These are phyloP conservation scores for Theobroma grandiflorum DNA, from an alignment of 441 rosid species.

Conservation along the genomic window DNA sequence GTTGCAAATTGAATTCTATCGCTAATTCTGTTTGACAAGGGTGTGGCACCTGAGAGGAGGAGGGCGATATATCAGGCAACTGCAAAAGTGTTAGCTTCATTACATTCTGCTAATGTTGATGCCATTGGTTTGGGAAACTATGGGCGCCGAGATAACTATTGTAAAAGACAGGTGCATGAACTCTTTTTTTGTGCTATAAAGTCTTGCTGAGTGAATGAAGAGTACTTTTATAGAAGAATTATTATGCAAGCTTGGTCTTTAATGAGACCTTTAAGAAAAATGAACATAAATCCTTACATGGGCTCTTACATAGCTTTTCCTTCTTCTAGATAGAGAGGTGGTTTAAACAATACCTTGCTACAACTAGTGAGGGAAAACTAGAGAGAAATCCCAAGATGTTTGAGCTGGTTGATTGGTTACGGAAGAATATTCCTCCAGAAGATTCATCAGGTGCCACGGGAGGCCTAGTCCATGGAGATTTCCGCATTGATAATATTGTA, in stretches of 20 bases:
- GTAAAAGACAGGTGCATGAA: slow-evolving; percentile 75
- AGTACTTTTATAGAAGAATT: neutral
- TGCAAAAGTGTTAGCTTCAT: slow-evolving; percentile 77
- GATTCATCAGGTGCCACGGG: slow-evolving; percentile 75
- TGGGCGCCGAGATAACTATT: slow-evolving; percentile 81
- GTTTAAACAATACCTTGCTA: slow-evolving; percentile 87
- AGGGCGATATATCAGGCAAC: slow-evolving; percentile 71
- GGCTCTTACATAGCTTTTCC: slow-evolving; percentile 23
- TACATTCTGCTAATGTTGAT: slow-evolving; percentile 81
- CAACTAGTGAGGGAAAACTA: slow-evolving; percentile 81
- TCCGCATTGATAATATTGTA: slow-evolving; percentile 88
- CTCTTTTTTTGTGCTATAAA: neutral
- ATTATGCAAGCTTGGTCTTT: neutral
- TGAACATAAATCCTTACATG: neutral
- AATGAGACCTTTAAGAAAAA: neutral
- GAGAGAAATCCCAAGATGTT: slow-evolving; percentile 81
- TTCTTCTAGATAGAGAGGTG: slow-evolving; percentile 83
- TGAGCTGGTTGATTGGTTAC: slow-evolving; percentile 78
- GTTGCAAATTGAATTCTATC: slow-evolving; percentile 9
- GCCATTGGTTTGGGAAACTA: slow-evolving; percentile 76
- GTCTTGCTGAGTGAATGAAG: neutral
- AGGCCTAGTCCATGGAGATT: slow-evolving; percentile 97
- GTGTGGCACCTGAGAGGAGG: slow-evolving; percentile 63
- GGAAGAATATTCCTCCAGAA: slow-evolving; percentile 70
- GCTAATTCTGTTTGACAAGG: slow-evolving; percentile 46